phyloP scores from a whole-genome alignment of 495 filamentous ascomycete species.

The Aspergillus affinis region DNA sequence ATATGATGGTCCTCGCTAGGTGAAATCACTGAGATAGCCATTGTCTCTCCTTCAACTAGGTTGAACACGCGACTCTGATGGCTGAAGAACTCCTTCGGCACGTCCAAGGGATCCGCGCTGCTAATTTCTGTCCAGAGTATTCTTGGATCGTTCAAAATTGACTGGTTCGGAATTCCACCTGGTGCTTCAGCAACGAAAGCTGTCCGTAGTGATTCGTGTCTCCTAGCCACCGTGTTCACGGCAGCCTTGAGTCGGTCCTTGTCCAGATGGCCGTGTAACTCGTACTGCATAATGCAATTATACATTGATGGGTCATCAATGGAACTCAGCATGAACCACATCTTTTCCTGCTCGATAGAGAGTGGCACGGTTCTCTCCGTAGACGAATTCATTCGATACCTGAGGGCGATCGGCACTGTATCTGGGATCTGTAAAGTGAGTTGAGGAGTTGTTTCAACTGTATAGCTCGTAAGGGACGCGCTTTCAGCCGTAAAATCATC shows the following conservation, averaged over 20 bases:
- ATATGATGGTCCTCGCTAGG: constrained; percentile 24
- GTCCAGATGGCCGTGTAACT: constrained; percentile 22
- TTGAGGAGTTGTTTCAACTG: neutral
- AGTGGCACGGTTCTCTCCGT: neutral
- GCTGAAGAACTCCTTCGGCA: constrained; percentile 10
- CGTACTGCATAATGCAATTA: constrained; percentile 23
- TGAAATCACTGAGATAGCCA: constrained; percentile 24
- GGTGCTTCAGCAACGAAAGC: constrained; percentile 31
- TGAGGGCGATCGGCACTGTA: neutral
- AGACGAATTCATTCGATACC: neutral
- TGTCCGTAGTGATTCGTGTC: constrained; percentile 48
- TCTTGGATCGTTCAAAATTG: constrained; percentile 18
- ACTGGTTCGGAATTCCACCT: constrained; percentile 13
- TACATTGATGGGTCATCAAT: constrained; percentile 16
- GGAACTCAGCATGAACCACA: neutral
- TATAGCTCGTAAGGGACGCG: neutral
- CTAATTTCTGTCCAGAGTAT: constrained; percentile 14
- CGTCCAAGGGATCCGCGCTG: constrained; percentile 13
- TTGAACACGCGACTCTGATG: constrained; percentile 29
- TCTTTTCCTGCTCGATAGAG: constrained; percentile 22
- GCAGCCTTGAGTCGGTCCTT: constrained; percentile 32
- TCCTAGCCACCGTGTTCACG: constrained; percentile 22
- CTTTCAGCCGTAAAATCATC: neutral
- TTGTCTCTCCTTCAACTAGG: constrained; percentile 29
- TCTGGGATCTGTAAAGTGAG: neutral